These are phyloP conservation scores for Drosera capensis DNA, from an alignment of 148 eudicot genomes.

Conservation along the genomic window DNA sequence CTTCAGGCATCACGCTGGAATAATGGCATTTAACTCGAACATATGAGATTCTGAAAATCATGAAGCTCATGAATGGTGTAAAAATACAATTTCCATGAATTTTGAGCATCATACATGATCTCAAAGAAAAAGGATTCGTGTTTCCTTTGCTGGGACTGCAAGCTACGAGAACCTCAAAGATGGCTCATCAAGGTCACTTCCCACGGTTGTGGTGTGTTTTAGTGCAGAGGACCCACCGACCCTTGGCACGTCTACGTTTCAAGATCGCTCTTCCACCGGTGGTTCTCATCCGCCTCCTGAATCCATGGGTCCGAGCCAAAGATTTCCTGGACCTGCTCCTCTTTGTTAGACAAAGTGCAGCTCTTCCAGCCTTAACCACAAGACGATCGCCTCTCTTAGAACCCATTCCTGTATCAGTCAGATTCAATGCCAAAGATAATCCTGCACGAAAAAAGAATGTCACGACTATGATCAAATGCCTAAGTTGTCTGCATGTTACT, in stretches of 20 bases:
- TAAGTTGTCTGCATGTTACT: neutral
- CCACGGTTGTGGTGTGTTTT: constrained; percentile 66
- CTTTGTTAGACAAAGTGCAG: constrained; percentile 66
- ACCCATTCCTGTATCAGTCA: constrained; percentile 19
- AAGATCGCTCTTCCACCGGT: constrained; percentile 75
- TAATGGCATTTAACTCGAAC: too few species aligned
- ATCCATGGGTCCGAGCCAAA: constrained; percentile 71
- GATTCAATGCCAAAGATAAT: constrained; percentile 39
- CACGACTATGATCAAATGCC: neutral
- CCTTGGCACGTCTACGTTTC: constrained; percentile 79
- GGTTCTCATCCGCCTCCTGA: constrained; percentile 68
- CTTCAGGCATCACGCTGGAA: too few species aligned
- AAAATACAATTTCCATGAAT: too few species aligned
- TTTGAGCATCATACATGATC: too few species aligned
- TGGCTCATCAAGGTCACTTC: constrained; percentile 15
- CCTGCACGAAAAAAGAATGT: constrained; percentile 27
- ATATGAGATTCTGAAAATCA: too few species aligned
- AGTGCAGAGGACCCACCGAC: constrained; percentile 68
- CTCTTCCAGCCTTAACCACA: constrained; percentile 60
- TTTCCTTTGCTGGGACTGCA: too few species aligned
- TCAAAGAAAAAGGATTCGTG: too few species aligned
- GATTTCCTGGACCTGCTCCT: constrained; percentile 73
- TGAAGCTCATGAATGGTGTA: too few species aligned
- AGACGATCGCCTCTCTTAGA: constrained; percentile 31
- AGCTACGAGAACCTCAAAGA: too few species aligned